Conservation (phyloP, 1,139 yeast species). For the Pichia sp. region DNA sequence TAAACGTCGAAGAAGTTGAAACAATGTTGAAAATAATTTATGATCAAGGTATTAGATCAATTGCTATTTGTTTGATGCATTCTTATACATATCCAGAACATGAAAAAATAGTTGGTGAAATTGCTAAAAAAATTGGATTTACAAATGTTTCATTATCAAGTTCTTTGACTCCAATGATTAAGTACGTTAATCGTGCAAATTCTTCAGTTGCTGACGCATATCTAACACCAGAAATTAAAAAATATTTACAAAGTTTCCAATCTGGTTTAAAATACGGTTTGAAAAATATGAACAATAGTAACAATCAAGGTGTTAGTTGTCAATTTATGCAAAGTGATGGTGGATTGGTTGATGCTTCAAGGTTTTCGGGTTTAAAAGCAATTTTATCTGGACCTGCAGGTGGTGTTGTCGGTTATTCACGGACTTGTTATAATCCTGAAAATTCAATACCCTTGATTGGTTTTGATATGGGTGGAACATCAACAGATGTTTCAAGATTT, state of each 20-base stretch:
- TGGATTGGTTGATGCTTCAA: conserved; percentile 42
- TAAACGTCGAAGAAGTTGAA: conserved; percentile 38
- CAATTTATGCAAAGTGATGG: conserved; percentile 60
- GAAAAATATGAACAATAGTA: conserved; percentile 29
- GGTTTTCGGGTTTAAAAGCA: conserved; percentile 48
- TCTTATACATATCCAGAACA: conserved; percentile 66
- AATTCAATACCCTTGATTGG: conserved; percentile 44
- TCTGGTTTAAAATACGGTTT: conserved; percentile 53
- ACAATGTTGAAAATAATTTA: conserved; percentile 38
- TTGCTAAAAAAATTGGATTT: conserved; percentile 51
- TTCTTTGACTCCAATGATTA: conserved; percentile 67
- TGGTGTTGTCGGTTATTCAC: conserved; percentile 53
- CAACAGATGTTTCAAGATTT: conserved; percentile 51
- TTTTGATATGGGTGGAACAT: conserved; percentile 60
- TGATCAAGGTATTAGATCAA: conserved; percentile 51
- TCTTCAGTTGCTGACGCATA: conserved; percentile 75
- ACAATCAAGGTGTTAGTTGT: conserved; percentile 32
- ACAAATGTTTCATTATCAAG: conserved; percentile 58
- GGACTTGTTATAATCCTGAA: conserved; percentile 42
- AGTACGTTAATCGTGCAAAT: conserved; percentile 63
- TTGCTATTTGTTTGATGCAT: conserved; percentile 65
- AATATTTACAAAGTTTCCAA: conserved; percentile 55
- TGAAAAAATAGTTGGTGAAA: conserved; percentile 49
- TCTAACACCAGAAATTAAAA: conserved; percentile 63
- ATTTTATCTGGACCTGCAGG: conserved; percentile 60